Conservation (phyloP, 1,139 yeast species). For the Pneumocystis oryctolagi region DNA sequence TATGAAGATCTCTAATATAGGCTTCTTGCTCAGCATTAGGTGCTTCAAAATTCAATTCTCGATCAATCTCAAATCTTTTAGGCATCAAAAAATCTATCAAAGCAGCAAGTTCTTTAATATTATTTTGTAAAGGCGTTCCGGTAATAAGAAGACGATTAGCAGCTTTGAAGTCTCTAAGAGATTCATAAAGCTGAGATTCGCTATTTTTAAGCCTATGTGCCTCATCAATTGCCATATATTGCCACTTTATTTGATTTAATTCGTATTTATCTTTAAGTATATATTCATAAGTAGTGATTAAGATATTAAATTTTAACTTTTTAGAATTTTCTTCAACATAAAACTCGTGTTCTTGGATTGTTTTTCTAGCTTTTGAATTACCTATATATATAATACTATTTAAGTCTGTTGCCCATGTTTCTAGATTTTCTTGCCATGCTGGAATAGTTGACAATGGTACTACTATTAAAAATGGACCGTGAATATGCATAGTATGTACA, state of each 20-base stretch:
- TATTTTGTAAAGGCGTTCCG: slow-evolving; percentile 95
- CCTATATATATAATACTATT: slow-evolving; percentile 89
- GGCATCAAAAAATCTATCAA: slow-evolving; percentile 92
- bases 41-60: slow-evolving; percentile 85
- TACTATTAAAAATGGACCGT: slow-evolving; percentile 91
- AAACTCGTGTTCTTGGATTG: slow-evolving; percentile 74
- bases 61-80: slow-evolving; percentile 75
- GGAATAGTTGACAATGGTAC: slow-evolving; percentile 95
- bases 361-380: slow-evolving; percentile 69
- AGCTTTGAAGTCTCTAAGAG: slow-evolving; percentile 67
- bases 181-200: slow-evolving; percentile 82
- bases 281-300: slow-evolving; percentile 89
- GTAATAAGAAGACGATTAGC: slow-evolving; percentile 79
- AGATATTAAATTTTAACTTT: slow-evolving; percentile 73
- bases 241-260: slow-evolving; percentile 81
- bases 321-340: slow-evolving; percentile 41
- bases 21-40: slow-evolving; percentile 77
- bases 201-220: slow-evolving; percentile 94
- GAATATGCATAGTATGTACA: slow-evolving; percentile 82
- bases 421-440: slow-evolving; percentile 98
- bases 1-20: slow-evolving; percentile 73
- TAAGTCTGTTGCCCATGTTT: slow-evolving; percentile 92
- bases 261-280: slow-evolving; percentile 74
- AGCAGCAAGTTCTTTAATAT: slow-evolving; percentile 88
- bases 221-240: slow-evolving; percentile 92